Evolutionary conservation across 2,329 filamentous ascomycete species (phyloP).

Genomic region (Neophaeococcomyces aloes): DNA sequence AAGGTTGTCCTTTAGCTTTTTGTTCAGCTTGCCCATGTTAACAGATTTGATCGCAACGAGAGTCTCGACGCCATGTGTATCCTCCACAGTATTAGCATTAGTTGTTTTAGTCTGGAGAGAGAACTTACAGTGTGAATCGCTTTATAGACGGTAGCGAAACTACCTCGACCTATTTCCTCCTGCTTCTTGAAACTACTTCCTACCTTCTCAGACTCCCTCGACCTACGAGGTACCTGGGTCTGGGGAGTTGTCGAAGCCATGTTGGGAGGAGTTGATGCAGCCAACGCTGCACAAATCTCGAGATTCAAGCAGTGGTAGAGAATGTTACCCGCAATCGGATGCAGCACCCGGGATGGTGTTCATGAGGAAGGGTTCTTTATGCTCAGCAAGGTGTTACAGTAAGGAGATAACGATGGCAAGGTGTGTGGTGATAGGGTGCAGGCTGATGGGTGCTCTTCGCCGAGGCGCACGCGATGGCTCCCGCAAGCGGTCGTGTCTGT

Average conservation of each 20-base stretch:
- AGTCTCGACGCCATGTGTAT: constrained; percentile 31
- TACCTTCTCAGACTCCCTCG: constrained; percentile 25
- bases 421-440: constrained; percentile 1
- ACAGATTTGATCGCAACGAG: constrained; percentile 95
- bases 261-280: constrained; percentile 9
- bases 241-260: constrained; percentile 35
- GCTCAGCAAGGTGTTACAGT: not conserved
- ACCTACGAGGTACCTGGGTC: constrained; percentile 30
- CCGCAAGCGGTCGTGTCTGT: not conserved
- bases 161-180: constrained; percentile 90
- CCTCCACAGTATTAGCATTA: constrained; percentile 16
- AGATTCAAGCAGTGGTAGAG: not conserved
- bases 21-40: constrained; percentile 78
- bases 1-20: constrained; percentile 92
- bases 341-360: constrained; percentile 4
- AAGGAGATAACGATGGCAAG: not conserved
- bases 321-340: not conserved
- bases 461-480: constrained; percentile 1
- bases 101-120: not conserved
- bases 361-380: constrained; percentile 1
- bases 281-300: constrained; percentile 5
- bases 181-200: constrained; percentile 64
- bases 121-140: constrained; percentile 69
- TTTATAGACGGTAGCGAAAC: constrained; percentile 91
- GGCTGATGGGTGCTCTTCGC: constrained; percentile 1